Evolutionary conservation across 306 rosid genomes (phyloP).

Genomic region (Malus orientalis): DNA sequence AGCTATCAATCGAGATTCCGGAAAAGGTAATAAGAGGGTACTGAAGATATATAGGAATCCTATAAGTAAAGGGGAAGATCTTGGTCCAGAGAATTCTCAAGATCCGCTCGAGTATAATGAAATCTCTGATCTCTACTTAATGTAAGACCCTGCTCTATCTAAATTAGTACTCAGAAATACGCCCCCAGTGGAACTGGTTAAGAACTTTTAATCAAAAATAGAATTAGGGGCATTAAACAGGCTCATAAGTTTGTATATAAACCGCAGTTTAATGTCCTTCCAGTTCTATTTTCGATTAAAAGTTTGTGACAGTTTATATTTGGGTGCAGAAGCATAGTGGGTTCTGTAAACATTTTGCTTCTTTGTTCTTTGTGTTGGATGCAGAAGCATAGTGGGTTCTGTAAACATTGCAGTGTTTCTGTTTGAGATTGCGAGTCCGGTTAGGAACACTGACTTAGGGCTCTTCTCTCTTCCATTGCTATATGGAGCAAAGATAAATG

Average conservation of each 20-base stretch:
- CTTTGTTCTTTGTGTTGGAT: constrained; percentile 16
- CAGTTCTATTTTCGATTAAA: neutral
- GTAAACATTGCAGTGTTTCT: constrained; percentile 78
- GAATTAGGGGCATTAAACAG: no score
- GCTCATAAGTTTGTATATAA: neutral
- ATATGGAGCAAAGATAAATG: constrained; percentile 85
- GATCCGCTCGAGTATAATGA: constrained; percentile 36
- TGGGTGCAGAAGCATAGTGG: constrained; percentile 61
- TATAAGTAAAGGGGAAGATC: constrained; percentile 11
- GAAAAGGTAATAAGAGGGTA: constrained; percentile 11
- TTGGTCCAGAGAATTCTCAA: constrained; percentile 14
- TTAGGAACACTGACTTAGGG: constrained; percentile 51
- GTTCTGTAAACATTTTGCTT: constrained; percentile 53
- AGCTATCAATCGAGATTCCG: constrained; percentile 10
- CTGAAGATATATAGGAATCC: constrained; percentile 16
- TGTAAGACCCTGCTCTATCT: constrained; percentile 28
- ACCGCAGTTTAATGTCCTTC: neutral
- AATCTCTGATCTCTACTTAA: constrained; percentile 47
- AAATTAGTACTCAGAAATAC: neutral
- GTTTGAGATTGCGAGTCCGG: constrained; percentile 92
- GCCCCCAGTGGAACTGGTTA: neutral
- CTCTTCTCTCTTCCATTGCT: constrained; percentile 62
- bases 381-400: constrained; percentile 76
- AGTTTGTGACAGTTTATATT: neutral
- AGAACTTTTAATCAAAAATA: no score